Evolutionary conservation across 2,329 filamentous ascomycete genomes (phyloP).

Genomic region (Ophiosphaerella korrae): DNA sequence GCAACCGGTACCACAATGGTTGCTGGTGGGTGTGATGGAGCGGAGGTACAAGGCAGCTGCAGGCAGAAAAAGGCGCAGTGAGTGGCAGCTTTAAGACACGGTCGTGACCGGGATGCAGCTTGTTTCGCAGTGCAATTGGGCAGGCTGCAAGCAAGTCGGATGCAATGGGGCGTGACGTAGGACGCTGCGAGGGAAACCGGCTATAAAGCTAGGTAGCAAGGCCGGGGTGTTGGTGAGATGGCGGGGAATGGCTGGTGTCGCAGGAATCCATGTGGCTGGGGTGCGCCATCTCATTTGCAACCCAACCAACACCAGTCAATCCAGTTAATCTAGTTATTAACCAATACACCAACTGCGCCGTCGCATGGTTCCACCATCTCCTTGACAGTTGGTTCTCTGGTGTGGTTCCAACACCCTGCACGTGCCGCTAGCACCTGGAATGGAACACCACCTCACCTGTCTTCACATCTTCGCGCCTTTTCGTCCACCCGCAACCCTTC

Average conservation of each 20-base stretch:
- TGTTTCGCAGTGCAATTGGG: conserved; percentile 2
- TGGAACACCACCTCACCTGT: no score
- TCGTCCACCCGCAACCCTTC: background rate
- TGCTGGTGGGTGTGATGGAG: conserved; percentile 9
- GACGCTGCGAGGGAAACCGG: conserved; percentile 18
- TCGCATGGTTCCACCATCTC: no score
- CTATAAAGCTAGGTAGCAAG: conserved; percentile 11
- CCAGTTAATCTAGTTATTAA: no score
- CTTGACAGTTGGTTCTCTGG: no score
- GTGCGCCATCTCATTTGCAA: conserved; percentile 14
- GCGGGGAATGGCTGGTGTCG: conserved; percentile 30
- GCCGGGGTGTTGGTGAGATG: conserved; percentile 14
- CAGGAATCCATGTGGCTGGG: conserved; percentile 25
- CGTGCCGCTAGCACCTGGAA: no score
- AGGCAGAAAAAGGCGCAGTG: conserved; percentile 12
- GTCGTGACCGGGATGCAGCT: conserved; percentile 17
- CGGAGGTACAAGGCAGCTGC: conserved; percentile 13
- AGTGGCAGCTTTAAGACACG: conserved; percentile 20
- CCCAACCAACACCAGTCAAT: conserved; percentile 19
- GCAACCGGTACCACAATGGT: no score
- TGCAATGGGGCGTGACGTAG: conserved; percentile 17
- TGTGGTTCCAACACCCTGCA: no score
- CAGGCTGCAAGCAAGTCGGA: no score
- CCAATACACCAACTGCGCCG: no score
- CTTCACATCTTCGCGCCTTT: background rate